Base-by-base conservation (phyloP, 1,139 yeast genomes). In the Pichia terricola region DNA sequence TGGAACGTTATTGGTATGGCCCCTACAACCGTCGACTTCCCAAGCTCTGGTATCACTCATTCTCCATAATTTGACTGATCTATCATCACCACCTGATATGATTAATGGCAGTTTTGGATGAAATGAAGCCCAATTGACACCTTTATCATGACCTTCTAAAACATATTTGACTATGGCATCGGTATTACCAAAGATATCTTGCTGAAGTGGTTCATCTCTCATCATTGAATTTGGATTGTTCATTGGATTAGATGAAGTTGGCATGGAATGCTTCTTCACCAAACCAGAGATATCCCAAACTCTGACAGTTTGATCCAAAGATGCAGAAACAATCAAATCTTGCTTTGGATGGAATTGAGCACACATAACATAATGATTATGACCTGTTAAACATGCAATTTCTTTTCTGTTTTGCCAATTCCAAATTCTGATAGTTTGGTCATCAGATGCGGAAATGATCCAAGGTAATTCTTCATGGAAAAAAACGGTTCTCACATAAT, bases 321-420 rank as follows among this genome's bases (percentile, higher is more conserved):
- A 88, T 4, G 97, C 94, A 34, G 95, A 85, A 26, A 94, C 96
- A 56, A 94, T 82, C 59, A 94, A 73, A 63, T 94, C 98, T 56
- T 94, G 96, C 41, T 81, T 72, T 38, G 96, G 97, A 62, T 94
- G 99, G 75, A 94, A 94, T 66, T 86, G 95, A 3, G 98, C 97
- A 55, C 94, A 84, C 94, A 91, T 86, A 48, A 94, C 97, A 64
- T 94, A 94, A 67, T 94, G 98, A 66, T 88, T 89, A 66, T 94
- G 99, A 49, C 99, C 98, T 6, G 98, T 91, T 57, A 94, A 71
- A 59, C 96, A 87, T 27, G 98, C 97, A 59, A 94, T 84, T 62
- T 91, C 97, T 64, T 88, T 94, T 56, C 98, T 81, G 63, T 89
- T 89, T 69, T 94, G 98, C 98, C 98, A 94, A 68, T 94, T 94